Conservation (phyloP, 1,139 yeast species). For the Blastobotrys aristatus region DNA sequence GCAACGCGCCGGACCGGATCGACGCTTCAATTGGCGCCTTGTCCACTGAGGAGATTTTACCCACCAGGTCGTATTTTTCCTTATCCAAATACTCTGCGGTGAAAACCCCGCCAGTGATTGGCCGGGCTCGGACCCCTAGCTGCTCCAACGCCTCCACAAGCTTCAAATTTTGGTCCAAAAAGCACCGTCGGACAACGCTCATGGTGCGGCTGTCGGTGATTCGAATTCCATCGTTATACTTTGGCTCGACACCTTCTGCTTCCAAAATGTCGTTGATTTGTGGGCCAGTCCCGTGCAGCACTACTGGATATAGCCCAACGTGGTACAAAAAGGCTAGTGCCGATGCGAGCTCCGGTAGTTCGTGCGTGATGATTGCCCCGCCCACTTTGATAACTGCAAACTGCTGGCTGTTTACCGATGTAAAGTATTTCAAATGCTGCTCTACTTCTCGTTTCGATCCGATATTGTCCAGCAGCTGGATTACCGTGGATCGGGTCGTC, state of each 20-base stretch:
- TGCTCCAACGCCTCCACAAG: conserved; percentile 93
- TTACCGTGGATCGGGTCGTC: conserved; percentile 88
- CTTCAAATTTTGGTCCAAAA: conserved; percentile 88
- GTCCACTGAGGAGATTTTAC: conserved; percentile 79
- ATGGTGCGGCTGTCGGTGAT: conserved; percentile 92
- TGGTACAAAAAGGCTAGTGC: conserved; percentile 94
- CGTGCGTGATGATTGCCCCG: conserved; percentile 96
- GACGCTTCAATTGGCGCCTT: conserved; percentile 92
- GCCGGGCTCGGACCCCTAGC: conserved; percentile 97
- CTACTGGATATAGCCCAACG: conserved; percentile 94
- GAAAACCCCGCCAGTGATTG: conserved; percentile 97
- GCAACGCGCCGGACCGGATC: conserved; percentile 92
- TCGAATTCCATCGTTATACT: conserved; percentile 92
- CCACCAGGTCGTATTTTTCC: conserved; percentile 88
- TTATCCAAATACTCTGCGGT: conserved; percentile 88
- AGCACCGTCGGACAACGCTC: conserved; percentile 93
- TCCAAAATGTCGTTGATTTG: conserved; percentile 93
- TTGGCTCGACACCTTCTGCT: conserved; percentile 93
- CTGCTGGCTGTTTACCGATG: conserved; percentile 84
- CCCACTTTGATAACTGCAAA: conserved; percentile 98
- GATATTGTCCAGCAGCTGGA: conserved; percentile 88
- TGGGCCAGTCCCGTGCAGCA: conserved; percentile 97
- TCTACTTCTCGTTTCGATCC: conserved; percentile 98
- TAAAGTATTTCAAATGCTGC: conserved; percentile 91
- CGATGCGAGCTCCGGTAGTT: conserved; percentile 86